A percentile compares a stretch with the other conserved stretches of the same genome.
phyloP scores from a whole-genome alignment of 352 stramenopile genomes.

The Phytophthora macrochlamydospora region DNA sequence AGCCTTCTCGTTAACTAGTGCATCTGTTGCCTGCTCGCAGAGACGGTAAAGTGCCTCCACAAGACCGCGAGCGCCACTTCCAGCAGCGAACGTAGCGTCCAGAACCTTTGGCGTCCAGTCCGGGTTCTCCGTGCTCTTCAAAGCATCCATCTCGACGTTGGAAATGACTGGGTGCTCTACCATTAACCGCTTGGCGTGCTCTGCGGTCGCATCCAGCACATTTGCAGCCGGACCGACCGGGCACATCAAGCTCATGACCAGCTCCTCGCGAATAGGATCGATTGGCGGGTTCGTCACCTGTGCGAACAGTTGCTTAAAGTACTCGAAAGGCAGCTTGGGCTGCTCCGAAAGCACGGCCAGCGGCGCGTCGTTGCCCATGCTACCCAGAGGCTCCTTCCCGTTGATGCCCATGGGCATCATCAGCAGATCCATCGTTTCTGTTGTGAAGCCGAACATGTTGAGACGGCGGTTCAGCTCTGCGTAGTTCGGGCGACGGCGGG shows the following conservation, averaged over 20 bases:
- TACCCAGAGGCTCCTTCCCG: conserved; percentile 94
- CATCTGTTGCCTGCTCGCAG: conserved; percentile 93
- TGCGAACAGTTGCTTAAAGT: conserved; percentile 97
- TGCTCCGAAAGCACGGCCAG: conserved; percentile 94
- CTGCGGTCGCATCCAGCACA: conserved; percentile 86
- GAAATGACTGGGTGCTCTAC: conserved; percentile 95
- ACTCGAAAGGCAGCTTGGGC: conserved; percentile 95
- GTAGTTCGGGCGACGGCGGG: conserved; percentile 48
- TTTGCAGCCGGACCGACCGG: conserved; percentile 96
- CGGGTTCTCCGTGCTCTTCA: conserved; percentile 81
- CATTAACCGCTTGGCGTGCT: conserved; percentile 85
- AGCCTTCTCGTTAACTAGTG: conserved; percentile 79
- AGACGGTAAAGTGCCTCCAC: conserved; percentile 91
- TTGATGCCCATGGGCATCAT: conserved; percentile 95
- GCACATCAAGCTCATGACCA: conserved; percentile 97
- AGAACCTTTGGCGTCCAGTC: conserved; percentile 66
- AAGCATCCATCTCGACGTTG: conserved; percentile 91
- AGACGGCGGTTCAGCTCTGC: conserved; percentile 88
- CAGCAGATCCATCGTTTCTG: conserved; percentile 95
- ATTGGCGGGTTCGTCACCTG: conserved; percentile 98
- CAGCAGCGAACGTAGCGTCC: conserved; percentile 69
- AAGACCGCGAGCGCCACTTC: conserved; percentile 65
- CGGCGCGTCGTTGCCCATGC: conserved; percentile 96
- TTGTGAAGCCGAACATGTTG: conserved; percentile 97
- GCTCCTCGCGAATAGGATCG: conserved; percentile 97